Conservation (phyloP, 768 basidiomycete species). For the Macrocybe gigantea region DNA sequence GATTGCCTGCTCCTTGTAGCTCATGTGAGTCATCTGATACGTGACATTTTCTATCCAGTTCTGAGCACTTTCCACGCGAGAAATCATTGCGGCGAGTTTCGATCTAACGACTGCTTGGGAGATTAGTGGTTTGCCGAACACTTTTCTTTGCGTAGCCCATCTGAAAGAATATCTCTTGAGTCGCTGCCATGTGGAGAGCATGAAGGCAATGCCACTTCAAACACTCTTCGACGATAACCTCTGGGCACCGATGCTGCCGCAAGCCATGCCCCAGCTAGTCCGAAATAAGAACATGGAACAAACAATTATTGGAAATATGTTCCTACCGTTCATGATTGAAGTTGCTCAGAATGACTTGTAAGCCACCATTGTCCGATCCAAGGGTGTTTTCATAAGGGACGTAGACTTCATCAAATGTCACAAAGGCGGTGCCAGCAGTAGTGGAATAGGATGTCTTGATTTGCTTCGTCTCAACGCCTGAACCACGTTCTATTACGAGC, state of each 20-base stretch:
- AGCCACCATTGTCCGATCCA: constrained; percentile 56
- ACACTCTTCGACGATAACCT: constrained; percentile 72
- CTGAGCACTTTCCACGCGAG: constrained; percentile 57
- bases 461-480: constrained; percentile 60
- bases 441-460: constrained; percentile 53
- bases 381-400: constrained; percentile 67
- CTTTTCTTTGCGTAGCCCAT: constrained; percentile 84
- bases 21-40: constrained; percentile 84
- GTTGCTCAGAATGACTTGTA: constrained; percentile 41
- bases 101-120: constrained; percentile 81
- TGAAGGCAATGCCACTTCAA: constrained; percentile 45
- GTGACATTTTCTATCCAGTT: constrained; percentile 81
- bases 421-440: constrained; percentile 55
- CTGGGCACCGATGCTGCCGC: constrained; percentile 25
- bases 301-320: constrained; percentile 24
- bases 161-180: constrained; percentile 20
- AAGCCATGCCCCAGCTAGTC: constrained; percentile 37
- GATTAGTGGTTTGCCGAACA: constrained; percentile 80
- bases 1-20: constrained; percentile 67
- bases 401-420: constrained; percentile 54
- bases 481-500: constrained; percentile 29
- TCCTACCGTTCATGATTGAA: constrained; percentile 95
- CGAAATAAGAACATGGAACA: neutral
- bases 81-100: constrained; percentile 86
- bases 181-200: neutral